phyloP scores from a whole-genome alignment of 2,329 filamentous ascomycete species.

The Ceratocystis alfenasii region DNA sequence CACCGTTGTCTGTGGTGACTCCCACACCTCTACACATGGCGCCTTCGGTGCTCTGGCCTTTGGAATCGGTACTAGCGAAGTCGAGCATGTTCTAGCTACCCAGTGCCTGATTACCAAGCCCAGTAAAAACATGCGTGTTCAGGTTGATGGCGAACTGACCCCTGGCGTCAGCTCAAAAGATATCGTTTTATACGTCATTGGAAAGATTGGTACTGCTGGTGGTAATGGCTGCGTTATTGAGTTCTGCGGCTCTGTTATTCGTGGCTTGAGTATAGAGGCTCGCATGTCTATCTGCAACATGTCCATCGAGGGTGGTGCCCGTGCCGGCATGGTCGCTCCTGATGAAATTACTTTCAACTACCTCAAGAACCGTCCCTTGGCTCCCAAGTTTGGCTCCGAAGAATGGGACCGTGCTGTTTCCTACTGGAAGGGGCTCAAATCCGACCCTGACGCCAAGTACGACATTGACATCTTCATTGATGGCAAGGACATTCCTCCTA shows the following conservation, averaged over 20 bases:
- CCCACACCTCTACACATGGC: constrained; percentile 94
- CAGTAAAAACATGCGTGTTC: constrained; percentile 97
- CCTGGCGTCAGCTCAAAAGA: constrained; percentile 95
- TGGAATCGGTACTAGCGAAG: constrained; percentile 95
- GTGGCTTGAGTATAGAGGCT: constrained; percentile 82
- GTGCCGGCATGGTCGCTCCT: constrained; percentile 93
- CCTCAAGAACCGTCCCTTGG: constrained; percentile 79
- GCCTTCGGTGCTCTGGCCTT: constrained; percentile 91
- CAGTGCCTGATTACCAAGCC: constrained; percentile 89
- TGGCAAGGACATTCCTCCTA: constrained; percentile 83
- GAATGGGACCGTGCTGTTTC: constrained; percentile 81
- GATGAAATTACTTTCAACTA: constrained; percentile 93
- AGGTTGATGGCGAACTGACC: constrained; percentile 80
- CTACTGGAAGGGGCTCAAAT: constrained; percentile 80
- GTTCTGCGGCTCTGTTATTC: constrained; percentile 91
- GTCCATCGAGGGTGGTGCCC: constrained; percentile 91
- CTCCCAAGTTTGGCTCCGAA: constrained; percentile 68
- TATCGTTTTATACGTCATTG: constrained; percentile 84
- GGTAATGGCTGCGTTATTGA: constrained; percentile 93
- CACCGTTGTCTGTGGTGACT: constrained; percentile 94
- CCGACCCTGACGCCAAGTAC: constrained; percentile 78
- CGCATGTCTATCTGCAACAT: constrained; percentile 99
- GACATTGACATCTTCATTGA: constrained; percentile 84
- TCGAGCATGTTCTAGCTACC: constrained; percentile 94
- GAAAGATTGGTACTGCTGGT: constrained; percentile 85